Evolutionary conservation across 257 asterid species (phyloP).

Genomic region (Euphrasia confusa): DNA sequence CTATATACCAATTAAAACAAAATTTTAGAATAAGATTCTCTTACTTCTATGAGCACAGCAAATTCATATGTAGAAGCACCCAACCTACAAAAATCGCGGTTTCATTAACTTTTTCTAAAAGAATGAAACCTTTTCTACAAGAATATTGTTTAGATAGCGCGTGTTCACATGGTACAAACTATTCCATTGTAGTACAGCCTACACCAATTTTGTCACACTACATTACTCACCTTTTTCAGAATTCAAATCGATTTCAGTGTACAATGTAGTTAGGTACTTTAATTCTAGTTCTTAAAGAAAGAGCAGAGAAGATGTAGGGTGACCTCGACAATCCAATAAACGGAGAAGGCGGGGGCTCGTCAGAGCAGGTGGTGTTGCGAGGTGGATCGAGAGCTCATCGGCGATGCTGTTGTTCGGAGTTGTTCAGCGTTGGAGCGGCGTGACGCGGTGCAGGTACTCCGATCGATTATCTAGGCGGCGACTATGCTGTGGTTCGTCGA

Average conservation of each 20-base stretch:
- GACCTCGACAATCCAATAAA: slow-evolving; percentile 95
- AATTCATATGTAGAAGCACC: slow-evolving; percentile 12
- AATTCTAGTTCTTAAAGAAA: background rate
- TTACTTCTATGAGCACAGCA: background rate
- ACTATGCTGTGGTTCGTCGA: too few relatives aligned
- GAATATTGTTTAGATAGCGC: slow-evolving; percentile 5
- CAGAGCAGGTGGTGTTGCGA: too few relatives aligned
- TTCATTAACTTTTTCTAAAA: too few relatives aligned
- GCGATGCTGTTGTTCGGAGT: too few relatives aligned
- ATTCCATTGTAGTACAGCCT: background rate
- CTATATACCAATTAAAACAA: too few relatives aligned
- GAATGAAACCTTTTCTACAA: too few relatives aligned
- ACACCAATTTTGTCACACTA: background rate
- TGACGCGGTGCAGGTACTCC: too few relatives aligned
- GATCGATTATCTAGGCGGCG: too few relatives aligned
- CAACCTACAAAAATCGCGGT: background rate
- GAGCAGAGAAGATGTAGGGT: slow-evolving; percentile 15
- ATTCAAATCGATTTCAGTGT: background rate
- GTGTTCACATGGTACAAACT: background rate
- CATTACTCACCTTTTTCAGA: slow-evolving; percentile 7
- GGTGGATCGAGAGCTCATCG: too few relatives aligned
- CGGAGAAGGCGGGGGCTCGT: slow-evolving; percentile 11
- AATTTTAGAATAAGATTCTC: too few relatives aligned
- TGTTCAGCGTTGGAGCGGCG: too few relatives aligned
- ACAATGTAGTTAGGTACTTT: too few relatives aligned